Base-by-base conservation (phyloP, 2,329 filamentous ascomycete species). In the Amylocarpus encephaloides region DNA sequence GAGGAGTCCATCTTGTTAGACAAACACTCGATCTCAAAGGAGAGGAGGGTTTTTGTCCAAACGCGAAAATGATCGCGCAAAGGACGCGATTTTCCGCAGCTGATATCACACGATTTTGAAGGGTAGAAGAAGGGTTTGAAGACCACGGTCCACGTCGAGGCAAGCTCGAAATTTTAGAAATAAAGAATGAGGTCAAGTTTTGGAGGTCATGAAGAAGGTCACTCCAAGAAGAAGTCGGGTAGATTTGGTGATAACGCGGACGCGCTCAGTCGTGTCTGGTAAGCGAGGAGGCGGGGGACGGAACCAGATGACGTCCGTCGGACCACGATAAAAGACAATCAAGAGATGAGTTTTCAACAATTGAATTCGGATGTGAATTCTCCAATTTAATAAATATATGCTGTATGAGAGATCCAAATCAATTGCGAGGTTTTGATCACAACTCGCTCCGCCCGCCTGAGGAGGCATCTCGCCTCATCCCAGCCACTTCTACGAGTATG, bases 1-100 rank as follows among this genome's bases (percentile, higher is more conserved):
- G 64, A 65, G 15, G 62, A 64, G 54, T 67, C 62, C 63, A 67
- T 67, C 62, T 64, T 64, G 57, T 53, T 49, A 57, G 57, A 54
- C 54, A 50, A 51, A 45, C 54, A 58, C 50, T 44, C 48, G 38
- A 49, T 22, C 32, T 47, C 39, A 32, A 39, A 19, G n/a, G 33
- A 19, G 43, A 22, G 15, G 19, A 33, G n/a, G 19, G 43, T 26
- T 12, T 30, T 29, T 33, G 6, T 36, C 34, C 12, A 26, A 16
- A 35, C 36, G 55, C 46, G 47, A 49, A 53, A 50, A 46, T 47
- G 49, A 54, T 35, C 54, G 53, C 55, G 59, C 43, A 39, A 34
- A 15, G 36, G 44, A 57, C 55, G 42, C 49, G 54, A 52, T 42
- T 47, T 19, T 30, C 34, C 19, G 33, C 19, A 12, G n/a, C 38